Evolutionary conservation across 148 eudicot species (phyloP).

Genomic region (Linanthus parryae): DNA sequence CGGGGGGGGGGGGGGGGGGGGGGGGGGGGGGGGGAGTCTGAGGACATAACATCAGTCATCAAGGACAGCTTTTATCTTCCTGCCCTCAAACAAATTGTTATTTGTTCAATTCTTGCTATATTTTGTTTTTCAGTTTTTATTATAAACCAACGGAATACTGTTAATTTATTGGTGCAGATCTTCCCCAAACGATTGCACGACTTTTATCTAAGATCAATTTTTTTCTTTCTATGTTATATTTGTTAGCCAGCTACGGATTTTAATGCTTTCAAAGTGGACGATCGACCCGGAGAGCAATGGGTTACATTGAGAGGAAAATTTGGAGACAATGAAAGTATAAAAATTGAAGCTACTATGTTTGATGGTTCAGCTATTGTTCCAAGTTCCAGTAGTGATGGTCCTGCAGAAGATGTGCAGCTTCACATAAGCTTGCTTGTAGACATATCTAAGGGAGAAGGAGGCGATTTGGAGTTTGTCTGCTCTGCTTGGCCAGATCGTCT

Average conservation of each 20-base stretch:
- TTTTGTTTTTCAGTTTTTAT: too few species aligned
- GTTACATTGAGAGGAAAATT: constrained; percentile 46
- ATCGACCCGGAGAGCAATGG: constrained; percentile 57
- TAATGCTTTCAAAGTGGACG: constrained; percentile 44
- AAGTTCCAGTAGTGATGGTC: constrained; percentile 29
- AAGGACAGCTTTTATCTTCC: too few species aligned
- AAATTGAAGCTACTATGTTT: constrained; percentile 66
- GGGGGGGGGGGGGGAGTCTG: too few species aligned
- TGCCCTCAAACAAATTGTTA: too few species aligned
- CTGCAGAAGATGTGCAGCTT: constrained; percentile 32
- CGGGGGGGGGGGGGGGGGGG: too few species aligned
- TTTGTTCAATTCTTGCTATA: too few species aligned
- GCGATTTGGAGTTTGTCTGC: constrained; percentile 46
- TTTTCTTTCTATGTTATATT: constrained; percentile 3
- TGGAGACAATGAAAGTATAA: constrained; percentile 44
- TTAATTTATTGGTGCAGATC: too few species aligned
- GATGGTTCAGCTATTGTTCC: constrained; percentile 39
- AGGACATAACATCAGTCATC: too few species aligned
- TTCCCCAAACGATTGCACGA: too few species aligned
- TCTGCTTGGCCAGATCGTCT: constrained; percentile 54
- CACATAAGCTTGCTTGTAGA: constrained; percentile 51
- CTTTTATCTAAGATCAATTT: not conserved
- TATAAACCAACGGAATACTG: too few species aligned
- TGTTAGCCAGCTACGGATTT: constrained; percentile 41
- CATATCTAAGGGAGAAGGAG: constrained; percentile 38